These are phyloP conservation scores for Euphorbia corollata DNA, from an alignment of 441 rosid genomes.

Conservation along the genomic window DNA sequence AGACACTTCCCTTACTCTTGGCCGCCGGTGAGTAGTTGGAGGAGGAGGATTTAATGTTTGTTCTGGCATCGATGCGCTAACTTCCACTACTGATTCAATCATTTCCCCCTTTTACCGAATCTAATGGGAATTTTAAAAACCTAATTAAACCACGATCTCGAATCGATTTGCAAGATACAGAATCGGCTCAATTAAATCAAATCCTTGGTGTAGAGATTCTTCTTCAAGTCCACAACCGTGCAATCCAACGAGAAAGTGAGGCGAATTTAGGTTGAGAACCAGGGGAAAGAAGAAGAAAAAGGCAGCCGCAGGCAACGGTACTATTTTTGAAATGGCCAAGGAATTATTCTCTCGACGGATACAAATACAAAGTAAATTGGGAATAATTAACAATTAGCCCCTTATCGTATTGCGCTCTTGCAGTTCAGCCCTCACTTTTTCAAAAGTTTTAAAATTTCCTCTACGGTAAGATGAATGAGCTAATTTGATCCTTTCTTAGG, in stretches of 20 bases:
- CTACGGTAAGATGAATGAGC: too few species aligned
- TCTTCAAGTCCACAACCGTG: neutral
- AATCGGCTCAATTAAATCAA: neutral
- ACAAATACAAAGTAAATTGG: too few species aligned
- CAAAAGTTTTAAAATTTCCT: too few species aligned
- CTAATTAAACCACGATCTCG: conserved; percentile 5
- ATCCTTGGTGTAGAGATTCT: neutral
- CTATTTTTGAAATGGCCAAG: neutral
- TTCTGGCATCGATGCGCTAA: conserved; percentile 6
- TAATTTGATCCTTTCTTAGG: too few species aligned
- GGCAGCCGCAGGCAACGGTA: neutral
- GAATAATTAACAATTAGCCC: too few species aligned
- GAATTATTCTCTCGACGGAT: too few species aligned
- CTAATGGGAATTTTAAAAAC: neutral
- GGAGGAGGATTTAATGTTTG: conserved; percentile 19
- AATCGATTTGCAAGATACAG: neutral
- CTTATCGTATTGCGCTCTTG: too few species aligned
- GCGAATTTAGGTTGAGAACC: neutral
- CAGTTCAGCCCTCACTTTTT: too few species aligned
- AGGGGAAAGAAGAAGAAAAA: neutral
- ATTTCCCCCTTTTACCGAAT: neutral
- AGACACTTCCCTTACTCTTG: conserved; percentile 75
- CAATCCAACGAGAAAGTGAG: neutral
- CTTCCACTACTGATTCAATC: conserved; percentile 11
- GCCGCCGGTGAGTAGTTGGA: conserved; percentile 51